Percentiles rank a stretch among this genome's conserved stretches.
Conservation (phyloP, 1,284 basidiomycete species). For the Trichosporon ovoides region DNA sequence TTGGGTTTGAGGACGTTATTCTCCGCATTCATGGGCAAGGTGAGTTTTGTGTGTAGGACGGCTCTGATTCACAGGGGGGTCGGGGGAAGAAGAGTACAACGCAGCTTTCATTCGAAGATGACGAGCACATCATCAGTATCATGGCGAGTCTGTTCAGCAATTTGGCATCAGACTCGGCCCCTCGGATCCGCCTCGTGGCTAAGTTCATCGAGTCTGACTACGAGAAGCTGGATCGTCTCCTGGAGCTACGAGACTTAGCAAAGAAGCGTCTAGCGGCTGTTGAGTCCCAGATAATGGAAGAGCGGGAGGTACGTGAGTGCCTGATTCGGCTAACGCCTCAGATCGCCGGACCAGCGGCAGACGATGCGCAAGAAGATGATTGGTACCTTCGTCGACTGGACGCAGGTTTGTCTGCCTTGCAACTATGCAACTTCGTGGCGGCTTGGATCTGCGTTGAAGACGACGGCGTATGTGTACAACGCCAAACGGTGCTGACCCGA, state of each 20-base stretch:
- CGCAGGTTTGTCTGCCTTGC: conserved; percentile 78
- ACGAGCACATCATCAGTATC: conserved; percentile 80
- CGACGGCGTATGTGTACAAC: conserved; percentile 67
- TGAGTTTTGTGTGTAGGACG: conserved; percentile 38
- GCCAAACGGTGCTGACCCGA: neutral
- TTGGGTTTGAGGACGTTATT: conserved; percentile 85
- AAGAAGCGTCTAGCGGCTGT: conserved; percentile 57
- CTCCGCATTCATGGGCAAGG: conserved; percentile 88
- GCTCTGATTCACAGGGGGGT: conserved; percentile 23
- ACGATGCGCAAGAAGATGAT: conserved; percentile 62
- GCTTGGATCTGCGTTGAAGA: conserved; percentile 98
- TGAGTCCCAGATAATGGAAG: conserved; percentile 61
- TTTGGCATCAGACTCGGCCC: conserved; percentile 74
- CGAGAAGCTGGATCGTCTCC: conserved; percentile 84
- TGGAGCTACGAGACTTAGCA: conserved; percentile 77
- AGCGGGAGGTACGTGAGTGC: conserved; percentile 57
- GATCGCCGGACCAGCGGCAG: conserved; percentile 60
- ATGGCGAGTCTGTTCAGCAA: conserved; percentile 84
- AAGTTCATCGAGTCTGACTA: conserved; percentile 92
- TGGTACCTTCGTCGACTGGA: conserved; percentile 81
- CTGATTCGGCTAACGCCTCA: conserved; percentile 30
- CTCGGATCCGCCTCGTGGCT: conserved; percentile 74
- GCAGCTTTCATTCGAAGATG: conserved; percentile 67
- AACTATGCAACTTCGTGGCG: conserved; percentile 85
- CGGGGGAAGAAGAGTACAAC: conserved; percentile 58